Percentiles rank a stretch among this genome's conserved stretches.
Evolutionary conservation across 176 grass and related monocot genomes (phyloP).

Genomic region (Juncus inflexus): DNA sequence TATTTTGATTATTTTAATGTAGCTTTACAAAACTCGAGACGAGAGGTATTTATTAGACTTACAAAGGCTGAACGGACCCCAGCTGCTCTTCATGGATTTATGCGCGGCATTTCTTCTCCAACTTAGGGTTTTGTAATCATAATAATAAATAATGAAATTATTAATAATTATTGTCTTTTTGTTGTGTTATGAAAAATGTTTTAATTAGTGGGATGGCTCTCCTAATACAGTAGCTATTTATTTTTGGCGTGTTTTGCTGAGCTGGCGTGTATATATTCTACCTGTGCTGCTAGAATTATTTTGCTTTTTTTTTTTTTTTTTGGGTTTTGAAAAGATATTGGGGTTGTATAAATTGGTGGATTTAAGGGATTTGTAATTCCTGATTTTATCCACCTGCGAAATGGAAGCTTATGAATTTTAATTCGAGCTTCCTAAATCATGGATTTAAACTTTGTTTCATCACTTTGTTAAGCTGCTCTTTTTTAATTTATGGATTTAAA

Average conservation of each 20-base stretch:
- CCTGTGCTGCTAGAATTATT: conserved; percentile 10
- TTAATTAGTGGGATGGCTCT: neutral
- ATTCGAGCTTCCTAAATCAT: no score
- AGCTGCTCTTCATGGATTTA: conserved; percentile 75
- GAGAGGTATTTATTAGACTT: conserved; percentile 84
- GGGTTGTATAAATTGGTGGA: conserved; percentile 7
- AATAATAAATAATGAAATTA: neutral
- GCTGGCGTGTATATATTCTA: conserved; percentile 21
- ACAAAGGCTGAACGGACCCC: conserved; percentile 59
- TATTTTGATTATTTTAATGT: conserved; percentile 16
- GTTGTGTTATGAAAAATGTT: conserved; percentile 19
- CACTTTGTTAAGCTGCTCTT: no score
- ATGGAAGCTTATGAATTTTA: no score
- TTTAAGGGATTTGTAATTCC: no score
- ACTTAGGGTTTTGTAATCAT: conserved; percentile 59
- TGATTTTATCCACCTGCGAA: no score
- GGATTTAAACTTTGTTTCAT: no score
- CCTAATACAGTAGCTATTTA: conserved; percentile 3
- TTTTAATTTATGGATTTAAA: no score
- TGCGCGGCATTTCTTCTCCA: conserved; percentile 73
- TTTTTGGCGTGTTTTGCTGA: conserved; percentile 16
- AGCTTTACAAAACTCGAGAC: conserved; percentile 91
- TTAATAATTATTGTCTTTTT: neutral
- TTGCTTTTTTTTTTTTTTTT: neutral
- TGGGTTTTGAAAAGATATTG: neutral